A percentile compares a stretch with the other conserved stretches of the same genome.
Evolutionary conservation across 768 basidiomycete species (phyloP).

Genomic region (Albatrellus ellisii): DNA sequence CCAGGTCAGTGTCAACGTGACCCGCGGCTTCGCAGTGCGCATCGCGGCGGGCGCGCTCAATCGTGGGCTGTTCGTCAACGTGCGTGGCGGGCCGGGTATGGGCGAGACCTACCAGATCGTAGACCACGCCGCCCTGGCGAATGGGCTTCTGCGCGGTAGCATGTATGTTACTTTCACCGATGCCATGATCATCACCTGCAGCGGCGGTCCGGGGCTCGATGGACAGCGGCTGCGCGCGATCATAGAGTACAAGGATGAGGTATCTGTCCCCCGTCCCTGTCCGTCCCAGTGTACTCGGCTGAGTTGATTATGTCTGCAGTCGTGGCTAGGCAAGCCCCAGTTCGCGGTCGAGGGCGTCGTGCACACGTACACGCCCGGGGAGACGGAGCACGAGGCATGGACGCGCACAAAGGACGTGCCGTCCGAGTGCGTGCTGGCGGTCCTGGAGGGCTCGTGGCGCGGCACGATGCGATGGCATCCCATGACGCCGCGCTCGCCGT

Average conservation of each 20-base stretch:
- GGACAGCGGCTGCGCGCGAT: conserved; percentile 60
- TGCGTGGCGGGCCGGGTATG: conserved; percentile 60
- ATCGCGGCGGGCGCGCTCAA: conserved; percentile 76
- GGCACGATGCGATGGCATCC: conserved; percentile 74
- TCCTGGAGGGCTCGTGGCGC: conserved; percentile 84
- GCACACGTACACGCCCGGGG: conserved; percentile 61
- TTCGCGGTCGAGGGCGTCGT: conserved; percentile 84
- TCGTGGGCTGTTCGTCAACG: conserved; percentile 75
- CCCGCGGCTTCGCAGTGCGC: conserved; percentile 65
- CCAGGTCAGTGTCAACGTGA: conserved; percentile 88
- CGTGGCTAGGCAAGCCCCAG: conserved; percentile 83
- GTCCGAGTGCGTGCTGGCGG: conserved; percentile 56
- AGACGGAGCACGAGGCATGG: conserved; percentile 55
- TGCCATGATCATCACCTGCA: conserved; percentile 70
- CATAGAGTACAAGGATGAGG: conserved; percentile 96
- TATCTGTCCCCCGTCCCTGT: conserved; percentile 22
- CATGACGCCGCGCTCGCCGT: conserved; percentile 39
- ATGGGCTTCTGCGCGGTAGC: conserved; percentile 82
- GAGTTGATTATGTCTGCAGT: conserved; percentile 25
- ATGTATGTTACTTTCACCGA: conserved; percentile 86
- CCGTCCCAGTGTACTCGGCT: background rate
- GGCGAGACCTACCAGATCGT: conserved; percentile 82
- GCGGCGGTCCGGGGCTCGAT: conserved; percentile 35
- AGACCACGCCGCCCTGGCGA: conserved; percentile 82
- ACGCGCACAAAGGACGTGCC: conserved; percentile 88